A percentile compares a stretch with the other conserved stretches of the same genome.
Evolutionary conservation across 2,329 filamentous ascomycete genomes (phyloP).

Genomic region (Fusarium lyarnte): DNA sequence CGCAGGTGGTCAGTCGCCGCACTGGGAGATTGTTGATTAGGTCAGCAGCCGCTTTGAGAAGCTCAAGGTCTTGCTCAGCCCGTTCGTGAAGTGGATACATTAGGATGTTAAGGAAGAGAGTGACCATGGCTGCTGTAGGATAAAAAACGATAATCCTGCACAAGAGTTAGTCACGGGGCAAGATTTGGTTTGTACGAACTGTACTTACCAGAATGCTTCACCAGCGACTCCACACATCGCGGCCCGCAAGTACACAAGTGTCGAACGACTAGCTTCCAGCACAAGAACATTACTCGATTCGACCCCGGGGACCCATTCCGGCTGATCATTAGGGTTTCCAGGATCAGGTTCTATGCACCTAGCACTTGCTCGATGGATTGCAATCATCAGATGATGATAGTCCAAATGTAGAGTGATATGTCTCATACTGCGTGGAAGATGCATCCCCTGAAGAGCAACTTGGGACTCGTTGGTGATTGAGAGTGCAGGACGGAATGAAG

Average conservation of each 20-base stretch:
- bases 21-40: slow-evolving; percentile 55
- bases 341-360: slow-evolving; percentile 50
- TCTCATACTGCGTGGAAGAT: slow-evolving; percentile 54
- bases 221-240: slow-evolving; percentile 54
- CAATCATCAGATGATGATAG: slow-evolving; percentile 64
- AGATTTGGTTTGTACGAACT: fast-evolving
- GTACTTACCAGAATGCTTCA: slow-evolving; percentile 61
- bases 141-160: slow-evolving; percentile 65
- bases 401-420: slow-evolving; percentile 61
- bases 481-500: slow-evolving; percentile 57
- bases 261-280: slow-evolving; percentile 65
- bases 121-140: slow-evolving; percentile 63
- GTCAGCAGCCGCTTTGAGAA: slow-evolving; percentile 54
- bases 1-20: slow-evolving; percentile 43
- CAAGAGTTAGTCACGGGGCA: neutral
- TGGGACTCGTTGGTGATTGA: slow-evolving; percentile 47
- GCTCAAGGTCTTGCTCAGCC: slow-evolving; percentile 56
- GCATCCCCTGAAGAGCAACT: slow-evolving; percentile 42
- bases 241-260: slow-evolving; percentile 58
- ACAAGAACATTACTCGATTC: slow-evolving; percentile 63
- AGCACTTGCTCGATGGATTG: slow-evolving; percentile 65
- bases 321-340: slow-evolving; percentile 19
- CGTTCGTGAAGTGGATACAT: slow-evolving; percentile 56
- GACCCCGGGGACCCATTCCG: slow-evolving; percentile 54
- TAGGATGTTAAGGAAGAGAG: slow-evolving; percentile 65